Evolutionary conservation across 164 flowering plant genomes (phyloP).

Genomic region (Liquidambar formosana): DNA sequence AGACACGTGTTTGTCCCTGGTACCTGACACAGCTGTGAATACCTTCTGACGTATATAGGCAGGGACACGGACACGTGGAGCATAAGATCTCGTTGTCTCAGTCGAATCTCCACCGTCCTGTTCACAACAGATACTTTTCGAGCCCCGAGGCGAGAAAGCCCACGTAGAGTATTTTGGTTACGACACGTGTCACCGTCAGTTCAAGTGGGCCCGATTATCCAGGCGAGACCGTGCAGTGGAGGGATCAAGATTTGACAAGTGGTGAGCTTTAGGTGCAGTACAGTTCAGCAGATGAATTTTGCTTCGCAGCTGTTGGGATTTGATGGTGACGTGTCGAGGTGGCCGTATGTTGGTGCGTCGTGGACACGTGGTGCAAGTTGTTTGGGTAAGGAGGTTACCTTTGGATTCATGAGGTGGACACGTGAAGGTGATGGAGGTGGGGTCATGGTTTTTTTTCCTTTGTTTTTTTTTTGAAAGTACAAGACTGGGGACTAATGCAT

Average conservation of each 20-base stretch:
- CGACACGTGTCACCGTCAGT: background rate
- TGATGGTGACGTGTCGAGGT: slow-evolving; percentile 8
- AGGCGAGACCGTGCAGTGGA: too few species aligned
- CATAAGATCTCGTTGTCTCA: slow-evolving; percentile 7
- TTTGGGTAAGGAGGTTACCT: background rate
- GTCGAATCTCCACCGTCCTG: slow-evolving; percentile 7
- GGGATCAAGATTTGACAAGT: background rate
- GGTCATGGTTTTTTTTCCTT: too few species aligned
- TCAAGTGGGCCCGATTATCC: background rate
- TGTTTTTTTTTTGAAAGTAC: too few species aligned
- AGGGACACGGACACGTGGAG: slow-evolving; percentile 11
- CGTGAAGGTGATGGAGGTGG: too few species aligned
- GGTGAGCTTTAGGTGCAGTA: background rate
- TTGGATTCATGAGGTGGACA: too few species aligned
- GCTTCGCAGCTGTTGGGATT: slow-evolving; percentile 4
- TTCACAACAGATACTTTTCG: background rate
- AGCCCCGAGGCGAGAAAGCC: background rate
- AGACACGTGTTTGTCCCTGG: background rate
- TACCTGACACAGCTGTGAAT: background rate
- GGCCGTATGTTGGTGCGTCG: background rate
- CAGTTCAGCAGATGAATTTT: background rate
- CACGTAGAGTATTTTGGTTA: background rate
- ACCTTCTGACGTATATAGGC: too few species aligned
- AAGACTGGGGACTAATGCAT: too few species aligned
- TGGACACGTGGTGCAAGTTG: background rate